Evolutionary conservation across 345 rosid genomes (phyloP).

Genomic region (Microcos paniculata): DNA sequence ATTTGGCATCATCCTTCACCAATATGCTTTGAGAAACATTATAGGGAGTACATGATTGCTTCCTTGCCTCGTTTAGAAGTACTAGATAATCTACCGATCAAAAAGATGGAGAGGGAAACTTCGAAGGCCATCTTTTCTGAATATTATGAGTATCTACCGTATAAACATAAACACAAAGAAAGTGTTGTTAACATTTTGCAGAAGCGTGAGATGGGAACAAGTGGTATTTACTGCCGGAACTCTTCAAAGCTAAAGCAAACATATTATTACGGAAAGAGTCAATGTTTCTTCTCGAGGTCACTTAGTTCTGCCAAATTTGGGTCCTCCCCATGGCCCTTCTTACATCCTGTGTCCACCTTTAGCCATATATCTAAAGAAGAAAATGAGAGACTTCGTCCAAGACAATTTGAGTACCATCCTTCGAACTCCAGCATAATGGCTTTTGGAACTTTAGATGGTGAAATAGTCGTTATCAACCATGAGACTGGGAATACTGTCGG

Average conservation of each 20-base stretch:
- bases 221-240: conserved; percentile 24
- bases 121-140: conserved; percentile 36
- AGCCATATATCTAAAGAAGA: conserved; percentile 33
- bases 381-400: conserved; percentile 42
- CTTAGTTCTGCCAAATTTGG: conserved; percentile 52
- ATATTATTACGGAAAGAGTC: conserved; percentile 28
- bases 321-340: conserved; percentile 43
- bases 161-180: conserved; percentile 37
- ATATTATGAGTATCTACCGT: conserved; percentile 46
- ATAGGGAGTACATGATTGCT: conserved; percentile 46
- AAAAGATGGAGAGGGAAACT: conserved; percentile 33
- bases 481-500: conserved; percentile 47
- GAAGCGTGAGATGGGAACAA: conserved; percentile 44
- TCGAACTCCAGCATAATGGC: conserved; percentile 46
- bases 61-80: conserved; percentile 47
- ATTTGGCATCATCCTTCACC: conserved; percentile 49
- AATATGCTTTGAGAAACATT: conserved; percentile 57
- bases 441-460: conserved; percentile 60
- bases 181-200: conserved; percentile 38
- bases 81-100: conserved; percentile 43
- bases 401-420: conserved; percentile 66
- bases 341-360: conserved; percentile 35
- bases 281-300: conserved; percentile 38
- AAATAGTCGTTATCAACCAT: conserved; percentile 46
- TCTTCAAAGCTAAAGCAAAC: conserved; percentile 33